Evolutionary conservation across 495 filamentous ascomycete genomes (phyloP), one percentile per base, ranked within the genome.

Genomic region (Penicillium mononematosum): DNA sequence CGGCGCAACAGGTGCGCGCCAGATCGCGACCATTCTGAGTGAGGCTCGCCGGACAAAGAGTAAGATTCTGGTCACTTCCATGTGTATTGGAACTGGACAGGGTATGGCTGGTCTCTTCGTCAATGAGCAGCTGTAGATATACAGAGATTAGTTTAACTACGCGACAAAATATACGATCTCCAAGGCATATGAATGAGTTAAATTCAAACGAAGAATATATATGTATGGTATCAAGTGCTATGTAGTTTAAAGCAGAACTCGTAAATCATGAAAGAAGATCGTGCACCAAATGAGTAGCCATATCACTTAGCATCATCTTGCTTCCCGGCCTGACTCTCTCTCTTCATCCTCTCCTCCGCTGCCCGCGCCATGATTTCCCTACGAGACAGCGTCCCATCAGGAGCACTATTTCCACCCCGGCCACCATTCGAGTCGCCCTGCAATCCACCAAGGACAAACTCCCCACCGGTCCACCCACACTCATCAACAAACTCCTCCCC

Each of bases 71-170:
- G 73, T 95, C 60, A 93, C 88, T 27, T 90, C 86, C 65, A 95
- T 93, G 89, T 93, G 89, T 68, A 91, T 95, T 68, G 87, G 89
- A 24, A 90, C 87, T 31, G 90, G 85, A 39, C 84, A 86, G 80
- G 90, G 89, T 32, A 95, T 92, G 90, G 90, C 90, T 36, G 90
- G 86, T 5, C 69, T 93, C 71, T 89, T 91, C 75, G 88, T 92
- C 20, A 92, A 92, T 62, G 89, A 91, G 80, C 83, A 87, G 72
- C 67, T 77, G 44, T 80, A 70, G 66, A 61, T 50, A 53, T 49
- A 44, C 19, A 24, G 39, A 50, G n/a, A 51, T 45, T 38, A 12
- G 16, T 12, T n/a, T 49, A 44, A 47, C 29, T 52, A 29, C 0
- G 24, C 19, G 12, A 45, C 29, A 50, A 48, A 34, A 47, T 53